Evolutionary conservation across 2,329 filamentous ascomycete species (phyloP).

Genomic region (Ceratocystis albifundus): DNA sequence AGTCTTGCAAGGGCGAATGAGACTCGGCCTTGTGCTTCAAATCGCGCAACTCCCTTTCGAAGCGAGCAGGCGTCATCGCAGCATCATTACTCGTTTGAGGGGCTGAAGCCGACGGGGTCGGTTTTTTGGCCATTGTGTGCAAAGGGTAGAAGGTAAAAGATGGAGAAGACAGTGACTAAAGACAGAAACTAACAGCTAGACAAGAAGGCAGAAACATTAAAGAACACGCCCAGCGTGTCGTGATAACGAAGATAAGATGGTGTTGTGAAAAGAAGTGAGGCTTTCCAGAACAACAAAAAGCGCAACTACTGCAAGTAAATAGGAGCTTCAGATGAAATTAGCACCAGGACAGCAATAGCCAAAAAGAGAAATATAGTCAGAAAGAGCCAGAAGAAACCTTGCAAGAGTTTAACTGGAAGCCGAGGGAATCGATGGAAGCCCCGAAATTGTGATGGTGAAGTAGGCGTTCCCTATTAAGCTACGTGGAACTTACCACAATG

Average conservation of each 20-base stretch:
- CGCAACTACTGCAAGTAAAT: conserved; percentile 6
- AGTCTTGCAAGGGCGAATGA: conserved; percentile 29
- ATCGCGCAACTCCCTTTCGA: conserved; percentile 43
- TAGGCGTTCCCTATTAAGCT: not conserved
- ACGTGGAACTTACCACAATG: conserved; percentile 15
- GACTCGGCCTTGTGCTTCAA: conserved; percentile 38
- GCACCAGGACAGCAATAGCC: not conserved
- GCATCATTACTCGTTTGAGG: conserved; percentile 24
- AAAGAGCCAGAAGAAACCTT: conserved; percentile 1
- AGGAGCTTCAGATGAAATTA: conserved; percentile 1
- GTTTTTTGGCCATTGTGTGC: conserved; percentile 19
- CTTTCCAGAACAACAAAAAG: not conserved
- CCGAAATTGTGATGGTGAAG: not conserved
- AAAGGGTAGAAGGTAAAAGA: not conserved
- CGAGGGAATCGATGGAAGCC: not conserved
- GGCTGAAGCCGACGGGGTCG: conserved; percentile 8
- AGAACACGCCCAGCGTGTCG: conserved; percentile 10
- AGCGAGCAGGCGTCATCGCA: conserved; percentile 39
- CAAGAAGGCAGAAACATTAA: not conserved
- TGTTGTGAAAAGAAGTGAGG: not conserved
- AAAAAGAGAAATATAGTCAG: not conserved
- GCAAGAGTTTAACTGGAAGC: no score
- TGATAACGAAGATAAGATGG: not conserved
- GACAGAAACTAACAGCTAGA: not conserved
- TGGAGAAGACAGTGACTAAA: not conserved